Evolutionary conservation across 1,284 basidiomycete species (phyloP).

Genomic region (Puccinia hordei): DNA sequence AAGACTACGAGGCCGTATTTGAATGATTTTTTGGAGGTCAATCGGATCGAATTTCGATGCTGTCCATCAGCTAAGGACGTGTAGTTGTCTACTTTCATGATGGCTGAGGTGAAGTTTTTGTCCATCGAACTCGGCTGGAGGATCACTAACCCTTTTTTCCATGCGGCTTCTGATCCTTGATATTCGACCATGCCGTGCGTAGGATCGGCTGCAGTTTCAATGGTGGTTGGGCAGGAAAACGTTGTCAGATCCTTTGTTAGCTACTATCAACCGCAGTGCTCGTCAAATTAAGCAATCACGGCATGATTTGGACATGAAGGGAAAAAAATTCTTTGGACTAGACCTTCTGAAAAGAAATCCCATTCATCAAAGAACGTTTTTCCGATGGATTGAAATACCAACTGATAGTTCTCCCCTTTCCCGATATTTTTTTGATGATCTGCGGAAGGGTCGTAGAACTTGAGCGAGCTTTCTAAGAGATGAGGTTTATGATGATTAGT

Average conservation of each 20-base stretch:
- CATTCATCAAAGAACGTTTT: constrained; percentile 44
- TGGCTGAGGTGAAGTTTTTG: constrained; percentile 60
- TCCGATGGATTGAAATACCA: constrained; percentile 26
- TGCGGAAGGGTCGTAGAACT: constrained; percentile 9
- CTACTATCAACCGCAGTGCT: background rate
- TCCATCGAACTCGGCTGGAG: constrained; percentile 65
- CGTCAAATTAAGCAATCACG: no score
- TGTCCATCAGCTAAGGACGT: constrained; percentile 66
- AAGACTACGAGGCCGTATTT: constrained; percentile 73
- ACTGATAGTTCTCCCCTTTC: background rate
- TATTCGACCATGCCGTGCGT: constrained; percentile 75
- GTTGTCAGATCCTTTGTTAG: no score
- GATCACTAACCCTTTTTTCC: constrained; percentile 65
- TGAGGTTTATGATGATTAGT: background rate
- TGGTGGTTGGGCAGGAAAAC: no score
- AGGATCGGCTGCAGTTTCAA: constrained; percentile 66
- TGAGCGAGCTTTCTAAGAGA: constrained; percentile 7
- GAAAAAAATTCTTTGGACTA: background rate
- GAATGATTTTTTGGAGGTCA: constrained; percentile 69
- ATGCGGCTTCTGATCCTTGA: constrained; percentile 63
- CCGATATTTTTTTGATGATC: background rate
- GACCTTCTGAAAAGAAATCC: constrained; percentile 43
- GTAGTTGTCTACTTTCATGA: constrained; percentile 83
- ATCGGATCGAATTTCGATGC: constrained; percentile 70
- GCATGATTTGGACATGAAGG: background rate